Conservation (phyloP, 257 asterid species). For the Galeopsis tetrahit region DNA sequence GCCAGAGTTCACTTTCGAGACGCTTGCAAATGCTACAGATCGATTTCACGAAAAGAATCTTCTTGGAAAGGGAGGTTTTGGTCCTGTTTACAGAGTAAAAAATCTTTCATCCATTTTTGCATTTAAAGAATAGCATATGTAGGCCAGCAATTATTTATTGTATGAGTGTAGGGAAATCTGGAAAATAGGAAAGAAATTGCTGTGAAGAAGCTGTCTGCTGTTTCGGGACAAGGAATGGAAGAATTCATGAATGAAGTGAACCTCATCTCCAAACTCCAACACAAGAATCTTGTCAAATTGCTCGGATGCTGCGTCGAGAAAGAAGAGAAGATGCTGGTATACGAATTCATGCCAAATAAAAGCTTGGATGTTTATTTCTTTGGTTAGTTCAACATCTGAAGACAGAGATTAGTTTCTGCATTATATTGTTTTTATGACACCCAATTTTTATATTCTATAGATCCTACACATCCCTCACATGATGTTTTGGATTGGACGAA, state of each 20-base stretch:
- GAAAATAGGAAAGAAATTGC: slow-evolving; percentile 42
- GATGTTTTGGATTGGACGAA: slow-evolving; percentile 48
- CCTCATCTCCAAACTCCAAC: slow-evolving; percentile 34
- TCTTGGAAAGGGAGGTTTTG: slow-evolving; percentile 25
- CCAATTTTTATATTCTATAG: slow-evolving; percentile 5
- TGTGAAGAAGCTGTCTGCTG: not conserved
- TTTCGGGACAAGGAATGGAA: slow-evolving; percentile 17
- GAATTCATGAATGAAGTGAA: slow-evolving; percentile 18
- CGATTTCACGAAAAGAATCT: slow-evolving; percentile 19
- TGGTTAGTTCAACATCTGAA: slow-evolving; percentile 34
- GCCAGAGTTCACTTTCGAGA: slow-evolving; percentile 10
- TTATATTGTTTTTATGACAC: not conserved
- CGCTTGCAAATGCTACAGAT: slow-evolving; percentile 19
- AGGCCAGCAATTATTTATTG: not conserved
- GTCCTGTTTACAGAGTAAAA: slow-evolving; percentile 18
- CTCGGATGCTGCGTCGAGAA: slow-evolving; percentile 49
- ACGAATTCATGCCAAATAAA: slow-evolving; percentile 54
- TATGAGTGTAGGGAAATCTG: not conserved
- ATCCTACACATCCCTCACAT: slow-evolving; percentile 34
- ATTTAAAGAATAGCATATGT: not conserved
- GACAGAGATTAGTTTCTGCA: not conserved
- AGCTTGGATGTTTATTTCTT: slow-evolving; percentile 48
- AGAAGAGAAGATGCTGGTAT: slow-evolving; percentile 52
- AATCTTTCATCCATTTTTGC: not conserved
- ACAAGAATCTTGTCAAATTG: slow-evolving; percentile 51